A percentile compares a stretch with the other conserved stretches of the same genome.
Evolutionary conservation across 305 asterid species (phyloP).

Genomic region (Fraxinus sp.): DNA sequence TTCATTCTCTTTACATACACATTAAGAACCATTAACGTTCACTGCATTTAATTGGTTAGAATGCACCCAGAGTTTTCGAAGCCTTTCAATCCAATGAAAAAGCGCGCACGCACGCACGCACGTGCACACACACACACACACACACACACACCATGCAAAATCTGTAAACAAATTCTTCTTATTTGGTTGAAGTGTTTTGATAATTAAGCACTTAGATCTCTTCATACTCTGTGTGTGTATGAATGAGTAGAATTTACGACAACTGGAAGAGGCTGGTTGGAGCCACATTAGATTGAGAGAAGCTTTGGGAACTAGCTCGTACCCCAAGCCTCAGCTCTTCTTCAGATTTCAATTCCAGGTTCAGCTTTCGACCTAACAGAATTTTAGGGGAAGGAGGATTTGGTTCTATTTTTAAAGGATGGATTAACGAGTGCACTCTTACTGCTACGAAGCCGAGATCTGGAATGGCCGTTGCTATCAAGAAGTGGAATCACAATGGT

Average conservation of each 20-base stretch:
- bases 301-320: neutral
- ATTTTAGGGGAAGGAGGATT: conserved; percentile 57
- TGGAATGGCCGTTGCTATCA: conserved; percentile 57
- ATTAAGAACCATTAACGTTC: too few relatives aligned
- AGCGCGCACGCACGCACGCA: too few relatives aligned
- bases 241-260: conserved; percentile 14
- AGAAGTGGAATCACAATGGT: conserved; percentile 23
- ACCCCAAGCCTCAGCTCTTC: conserved; percentile 24
- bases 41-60: too few relatives aligned
- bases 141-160: too few relatives aligned
- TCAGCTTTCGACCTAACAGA: conserved; percentile 36
- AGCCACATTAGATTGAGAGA: neutral
- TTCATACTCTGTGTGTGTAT: too few relatives aligned
- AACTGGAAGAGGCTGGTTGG: conserved; percentile 30
- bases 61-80: too few relatives aligned
- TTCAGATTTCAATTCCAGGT: neutral
- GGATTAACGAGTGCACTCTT: conserved; percentile 58
- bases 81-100: too few relatives aligned
- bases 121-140: too few relatives aligned
- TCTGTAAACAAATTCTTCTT: too few relatives aligned
- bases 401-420: conserved; percentile 50
- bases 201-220: too few relatives aligned
- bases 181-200: too few relatives aligned
- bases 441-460: conserved; percentile 52
- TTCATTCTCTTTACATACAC: too few relatives aligned